Conservation (phyloP, 495 filamentous ascomycete genomes). For the Penicillium ochrochloron region DNA sequence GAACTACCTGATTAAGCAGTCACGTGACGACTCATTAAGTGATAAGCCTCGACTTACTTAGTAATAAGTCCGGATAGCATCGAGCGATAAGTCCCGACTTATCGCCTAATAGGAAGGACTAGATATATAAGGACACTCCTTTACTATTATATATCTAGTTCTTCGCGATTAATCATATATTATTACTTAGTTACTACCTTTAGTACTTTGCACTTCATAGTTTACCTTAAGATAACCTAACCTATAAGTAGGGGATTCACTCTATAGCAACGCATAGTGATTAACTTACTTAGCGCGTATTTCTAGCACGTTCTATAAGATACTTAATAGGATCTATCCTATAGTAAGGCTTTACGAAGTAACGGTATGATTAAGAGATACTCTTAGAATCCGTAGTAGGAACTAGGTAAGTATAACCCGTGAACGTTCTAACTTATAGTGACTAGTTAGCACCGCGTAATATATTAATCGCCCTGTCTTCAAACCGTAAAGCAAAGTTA, state of each 20-base stretch:
- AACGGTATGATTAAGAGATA: background rate
- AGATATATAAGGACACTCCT: too few relatives aligned
- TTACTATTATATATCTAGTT: too few relatives aligned
- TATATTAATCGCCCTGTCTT: constrained; percentile 7
- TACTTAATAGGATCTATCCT: too few relatives aligned
- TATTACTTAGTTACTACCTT: constrained; percentile 1
- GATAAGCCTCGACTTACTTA: too few relatives aligned
- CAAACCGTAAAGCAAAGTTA: too few relatives aligned
- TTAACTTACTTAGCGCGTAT: background rate
- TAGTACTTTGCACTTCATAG: constrained; percentile 12
- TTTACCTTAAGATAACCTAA: constrained; percentile 8
- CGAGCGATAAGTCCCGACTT: too few relatives aligned
- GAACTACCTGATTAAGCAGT: too few relatives aligned
- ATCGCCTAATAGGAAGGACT: too few relatives aligned
- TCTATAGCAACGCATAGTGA: too few relatives aligned
- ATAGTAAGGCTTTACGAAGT: background rate
- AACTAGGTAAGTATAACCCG: background rate
- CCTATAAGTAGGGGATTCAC: background rate
- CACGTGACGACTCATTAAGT: too few relatives aligned
- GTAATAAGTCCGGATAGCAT: too few relatives aligned
- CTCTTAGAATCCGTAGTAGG: background rate
- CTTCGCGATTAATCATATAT: constrained; percentile 4
- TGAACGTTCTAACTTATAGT: background rate
- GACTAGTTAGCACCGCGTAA: background rate
- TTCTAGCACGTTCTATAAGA: too few relatives aligned